Evolutionary conservation across 495 filamentous ascomycete species (phyloP).

Genomic region (Trichoderma parareesei): DNA sequence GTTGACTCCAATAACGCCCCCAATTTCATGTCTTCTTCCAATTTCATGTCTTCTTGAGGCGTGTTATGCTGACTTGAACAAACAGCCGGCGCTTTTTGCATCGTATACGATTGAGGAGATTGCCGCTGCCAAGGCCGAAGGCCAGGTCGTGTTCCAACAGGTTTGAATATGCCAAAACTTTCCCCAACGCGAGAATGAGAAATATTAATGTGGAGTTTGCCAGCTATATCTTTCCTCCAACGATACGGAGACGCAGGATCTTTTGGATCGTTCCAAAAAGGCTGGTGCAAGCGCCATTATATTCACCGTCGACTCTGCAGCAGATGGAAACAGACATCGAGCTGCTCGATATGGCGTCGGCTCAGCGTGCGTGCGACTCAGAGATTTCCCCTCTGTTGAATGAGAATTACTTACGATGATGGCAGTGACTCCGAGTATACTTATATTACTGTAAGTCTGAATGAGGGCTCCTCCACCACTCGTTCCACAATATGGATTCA

Average conservation of each 20-base stretch:
- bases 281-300: conserved; percentile 32
- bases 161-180: no score
- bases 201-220: no score
- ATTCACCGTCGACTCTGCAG: conserved; percentile 32
- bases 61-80: no score
- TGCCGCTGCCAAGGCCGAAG: conserved; percentile 20
- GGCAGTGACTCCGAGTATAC: no score
- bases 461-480: no score
- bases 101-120: conserved; percentile 30
- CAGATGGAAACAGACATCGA: conserved; percentile 30
- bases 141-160: conserved; percentile 32
- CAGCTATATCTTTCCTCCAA: conserved; percentile 30
- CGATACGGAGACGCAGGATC: conserved; percentile 23
- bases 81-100: conserved; percentile 19
- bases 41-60: no score
- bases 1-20: no score
- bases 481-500: no score
- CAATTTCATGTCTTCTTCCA: no score
- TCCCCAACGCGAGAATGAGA: no score
- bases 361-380: conserved; percentile 21
- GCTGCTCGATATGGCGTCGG: conserved; percentile 28
- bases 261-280: conserved; percentile 25
- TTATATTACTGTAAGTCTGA: no score
- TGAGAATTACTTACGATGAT: no score
- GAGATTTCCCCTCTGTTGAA: background rate